Evolutionary conservation across 2,329 filamentous ascomycete species (phyloP).

Genomic region (Aspergillus eucalypticola): DNA sequence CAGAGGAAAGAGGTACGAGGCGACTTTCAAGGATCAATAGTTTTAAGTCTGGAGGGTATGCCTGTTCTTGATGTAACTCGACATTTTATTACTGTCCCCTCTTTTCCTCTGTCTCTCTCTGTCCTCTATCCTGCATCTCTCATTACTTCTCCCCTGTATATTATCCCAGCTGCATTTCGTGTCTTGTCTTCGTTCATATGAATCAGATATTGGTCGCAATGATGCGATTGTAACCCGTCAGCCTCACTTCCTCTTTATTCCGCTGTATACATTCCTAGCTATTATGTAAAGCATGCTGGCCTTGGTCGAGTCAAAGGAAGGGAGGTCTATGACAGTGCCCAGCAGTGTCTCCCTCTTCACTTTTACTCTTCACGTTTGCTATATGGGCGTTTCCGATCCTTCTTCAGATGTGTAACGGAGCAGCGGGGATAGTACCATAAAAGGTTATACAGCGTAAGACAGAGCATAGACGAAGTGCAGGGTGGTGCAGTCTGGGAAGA

Average conservation of each 20-base stretch:
- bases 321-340: not conserved
- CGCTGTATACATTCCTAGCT: too few species aligned
- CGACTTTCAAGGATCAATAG: slow-evolving; percentile 34
- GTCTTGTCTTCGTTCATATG: not conserved
- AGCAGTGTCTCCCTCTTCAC: too few species aligned
- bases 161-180: not conserved
- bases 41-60: slow-evolving; percentile 1
- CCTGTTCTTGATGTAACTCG: not conserved
- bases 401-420: too few species aligned
- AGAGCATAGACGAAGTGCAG: too few species aligned
- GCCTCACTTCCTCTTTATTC: not conserved
- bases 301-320: not conserved
- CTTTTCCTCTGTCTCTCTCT: not conserved
- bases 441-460: too few species aligned
- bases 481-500: too few species aligned
- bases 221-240: not conserved
- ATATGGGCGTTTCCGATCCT: too few species aligned
- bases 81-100: too few species aligned
- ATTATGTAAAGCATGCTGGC: not conserved
- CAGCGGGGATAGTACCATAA: too few species aligned
- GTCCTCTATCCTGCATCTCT: not conserved
- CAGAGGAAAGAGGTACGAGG: slow-evolving; percentile 83
- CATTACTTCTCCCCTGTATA: not conserved
- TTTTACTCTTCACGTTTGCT: too few species aligned
- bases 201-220: not conserved